phyloP scores from a whole-genome alignment of 257 asterid species.

The Nicotiana attenuata region DNA sequence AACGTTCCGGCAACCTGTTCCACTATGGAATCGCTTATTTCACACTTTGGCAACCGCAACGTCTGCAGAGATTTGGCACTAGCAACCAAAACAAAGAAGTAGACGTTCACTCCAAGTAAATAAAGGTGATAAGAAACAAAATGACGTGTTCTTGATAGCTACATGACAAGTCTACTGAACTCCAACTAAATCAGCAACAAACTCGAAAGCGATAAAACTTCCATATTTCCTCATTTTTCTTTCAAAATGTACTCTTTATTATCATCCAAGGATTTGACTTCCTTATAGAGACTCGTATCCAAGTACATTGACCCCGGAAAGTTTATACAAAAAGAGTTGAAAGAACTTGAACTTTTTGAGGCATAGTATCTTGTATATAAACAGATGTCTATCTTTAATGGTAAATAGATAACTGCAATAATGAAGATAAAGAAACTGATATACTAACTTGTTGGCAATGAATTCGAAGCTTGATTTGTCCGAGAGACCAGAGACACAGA shows the following conservation, averaged over 20 bases:
- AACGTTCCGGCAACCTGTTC: slow-evolving; percentile 25
- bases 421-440: not conserved
- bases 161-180: not conserved
- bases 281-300: not conserved
- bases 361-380: not conserved
- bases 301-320: not conserved
- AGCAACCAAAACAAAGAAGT: slow-evolving; percentile 8
- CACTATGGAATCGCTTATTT: slow-evolving; percentile 17
- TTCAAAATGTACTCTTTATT: not conserved
- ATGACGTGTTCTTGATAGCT: not conserved
- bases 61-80: slow-evolving; percentile 31
- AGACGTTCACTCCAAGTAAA: not conserved
- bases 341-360: not conserved
- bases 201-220: not conserved
- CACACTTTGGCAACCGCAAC: slow-evolving; percentile 31
- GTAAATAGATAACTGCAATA: not conserved
- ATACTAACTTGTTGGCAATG: slow-evolving; percentile 33
- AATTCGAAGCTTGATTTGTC: slow-evolving; percentile 21
- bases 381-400: not conserved
- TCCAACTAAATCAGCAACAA: not conserved
- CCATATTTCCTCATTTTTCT: not conserved
- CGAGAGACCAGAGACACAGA: slow-evolving; percentile 26
- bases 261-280: not conserved
- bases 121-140: not conserved
- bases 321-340: not conserved